Evolutionary conservation across 139 green algal species (phyloP), one percentile per base, ranked within the genome.

Genomic region (Chlamydomonas eustigma): DNA sequence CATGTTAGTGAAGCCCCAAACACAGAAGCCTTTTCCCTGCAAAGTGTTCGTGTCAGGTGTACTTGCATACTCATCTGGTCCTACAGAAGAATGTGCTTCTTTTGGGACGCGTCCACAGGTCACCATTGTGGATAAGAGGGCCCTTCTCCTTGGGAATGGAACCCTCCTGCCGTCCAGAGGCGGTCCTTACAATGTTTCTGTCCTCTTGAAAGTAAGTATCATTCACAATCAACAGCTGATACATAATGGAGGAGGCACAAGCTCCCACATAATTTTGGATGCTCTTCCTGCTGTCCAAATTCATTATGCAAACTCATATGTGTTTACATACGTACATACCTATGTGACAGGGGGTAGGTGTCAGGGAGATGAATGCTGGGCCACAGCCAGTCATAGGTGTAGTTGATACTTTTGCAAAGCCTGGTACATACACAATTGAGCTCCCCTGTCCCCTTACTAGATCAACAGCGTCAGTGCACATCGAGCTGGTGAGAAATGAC

Each of bases 361-460:
- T 88, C 1, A 58, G 71, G 12, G 87, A 92, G 66, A 94, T 97
- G 90, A 87, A 87, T 12, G 67, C 81, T 18, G 92, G 90, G 1
- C 75, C 85, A 3, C 65, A 85, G 51, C 92, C 93, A 3, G 89
- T 96, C 5, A 91, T 97, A 44, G 92, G 93, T 4, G 86, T 94
- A 65, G 78, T 82, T 3, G 84, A 95, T 37, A 90, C 86, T 3
- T 81, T 93, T 18, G 64, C 86, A 22, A 51, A 70, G n/a, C 88
- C 89, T 2, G 94, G 94, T 5, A 82, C 67, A 0, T 96, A 93
- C 81, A 78, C 1, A 1, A 28, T 97, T 71, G 78, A 93, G 73
- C 51, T 97, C 2, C 91, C 90, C 3, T 94, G 87, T 66, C 93
- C 93, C 0, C 73, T 78, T n/a, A 88, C 81, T 1, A 81, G 92